Conservation (phyloP, 306 rosid species). For the Parietaria judaica region DNA sequence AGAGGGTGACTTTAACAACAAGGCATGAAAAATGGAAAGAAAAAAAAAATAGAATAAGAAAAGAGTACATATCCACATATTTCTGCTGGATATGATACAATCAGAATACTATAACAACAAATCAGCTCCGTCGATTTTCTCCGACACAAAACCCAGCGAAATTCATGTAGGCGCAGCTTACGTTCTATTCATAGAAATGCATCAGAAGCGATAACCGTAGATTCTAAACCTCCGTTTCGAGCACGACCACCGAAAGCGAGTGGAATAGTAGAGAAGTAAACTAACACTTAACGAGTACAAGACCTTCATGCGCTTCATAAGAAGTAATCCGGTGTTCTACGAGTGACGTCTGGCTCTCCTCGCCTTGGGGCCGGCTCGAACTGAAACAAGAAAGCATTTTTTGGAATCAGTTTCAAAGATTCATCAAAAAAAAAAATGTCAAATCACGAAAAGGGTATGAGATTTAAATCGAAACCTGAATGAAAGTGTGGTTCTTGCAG, state of each 20-base stretch:
- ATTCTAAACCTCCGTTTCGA: conserved; percentile 34
- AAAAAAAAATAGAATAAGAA: conserved; percentile 6
- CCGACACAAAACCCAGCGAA: conserved; percentile 40
- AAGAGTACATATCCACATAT: conserved; percentile 36
- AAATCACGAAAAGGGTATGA: not conserved
- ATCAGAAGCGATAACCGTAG: conserved; percentile 24
- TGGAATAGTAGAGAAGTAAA: conserved; percentile 22
- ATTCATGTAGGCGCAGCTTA: conserved; percentile 34
- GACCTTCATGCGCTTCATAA: conserved; percentile 41
- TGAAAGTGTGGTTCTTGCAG: conserved; percentile 88
- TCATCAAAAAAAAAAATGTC: not conserved
- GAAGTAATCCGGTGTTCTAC: conserved; percentile 99
- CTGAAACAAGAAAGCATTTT: conserved; percentile 34
- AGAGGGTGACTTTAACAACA: conserved; percentile 11
- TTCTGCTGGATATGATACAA: conserved; percentile 45
- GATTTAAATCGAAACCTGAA: conserved; percentile 56
- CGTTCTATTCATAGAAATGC: conserved; percentile 36
- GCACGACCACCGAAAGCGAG: conserved; percentile 33
- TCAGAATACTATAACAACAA: conserved; percentile 16
- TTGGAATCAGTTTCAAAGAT: conserved; percentile 15
- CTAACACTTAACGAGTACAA: not conserved
- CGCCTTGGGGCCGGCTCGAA: conserved; percentile 99
- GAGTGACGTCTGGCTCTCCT: conserved; percentile 99
- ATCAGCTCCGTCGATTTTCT: conserved; percentile 36
- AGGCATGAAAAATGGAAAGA: conserved; percentile 1